Conservation (phyloP, 495 filamentous ascomycete species). For the Aspergillus haitiensis region DNA sequence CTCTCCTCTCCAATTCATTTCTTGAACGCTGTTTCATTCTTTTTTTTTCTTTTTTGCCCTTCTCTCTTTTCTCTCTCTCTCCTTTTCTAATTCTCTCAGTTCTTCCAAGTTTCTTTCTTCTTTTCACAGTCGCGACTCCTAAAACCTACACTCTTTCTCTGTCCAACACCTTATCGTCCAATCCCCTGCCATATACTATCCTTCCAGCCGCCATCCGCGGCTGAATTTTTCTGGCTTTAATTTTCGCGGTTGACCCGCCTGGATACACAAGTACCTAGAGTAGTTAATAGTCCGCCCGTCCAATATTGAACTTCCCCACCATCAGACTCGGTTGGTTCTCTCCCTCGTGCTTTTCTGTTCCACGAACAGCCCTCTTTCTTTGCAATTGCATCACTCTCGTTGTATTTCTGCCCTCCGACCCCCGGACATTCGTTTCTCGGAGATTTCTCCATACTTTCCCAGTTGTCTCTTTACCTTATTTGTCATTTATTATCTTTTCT, state of each 20-base stretch:
- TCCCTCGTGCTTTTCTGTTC: conserved; percentile 3
- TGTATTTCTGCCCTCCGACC: too few species aligned
- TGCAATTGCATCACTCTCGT: neutral
- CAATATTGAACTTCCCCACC: neutral
- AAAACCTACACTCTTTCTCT: neutral
- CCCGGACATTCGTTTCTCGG: neutral
- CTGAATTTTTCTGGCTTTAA: neutral
- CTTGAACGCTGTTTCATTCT: neutral
- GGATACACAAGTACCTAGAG: neutral
- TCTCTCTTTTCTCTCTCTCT: conserved; percentile 4
- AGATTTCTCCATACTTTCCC: conserved; percentile 5
- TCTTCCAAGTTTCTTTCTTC: conserved; percentile 2
- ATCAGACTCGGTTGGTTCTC: conserved; percentile 1
- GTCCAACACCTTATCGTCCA: neutral
- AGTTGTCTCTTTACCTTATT: conserved; percentile 3
- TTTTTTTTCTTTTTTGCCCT: neutral
- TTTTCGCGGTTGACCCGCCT: conserved; percentile 9
- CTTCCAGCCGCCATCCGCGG: neutral
- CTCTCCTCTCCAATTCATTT: conserved; percentile 5
- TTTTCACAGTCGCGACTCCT: neutral
- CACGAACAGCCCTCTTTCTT: neutral
- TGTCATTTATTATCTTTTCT: conserved; percentile 3
- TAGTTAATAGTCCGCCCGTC: neutral
- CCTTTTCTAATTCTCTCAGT: neutral
- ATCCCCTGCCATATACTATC: neutral